phyloP scores from a whole-genome alignment of 192 early-diverging fungal species.

The Kickxella alabastrina region DNA sequence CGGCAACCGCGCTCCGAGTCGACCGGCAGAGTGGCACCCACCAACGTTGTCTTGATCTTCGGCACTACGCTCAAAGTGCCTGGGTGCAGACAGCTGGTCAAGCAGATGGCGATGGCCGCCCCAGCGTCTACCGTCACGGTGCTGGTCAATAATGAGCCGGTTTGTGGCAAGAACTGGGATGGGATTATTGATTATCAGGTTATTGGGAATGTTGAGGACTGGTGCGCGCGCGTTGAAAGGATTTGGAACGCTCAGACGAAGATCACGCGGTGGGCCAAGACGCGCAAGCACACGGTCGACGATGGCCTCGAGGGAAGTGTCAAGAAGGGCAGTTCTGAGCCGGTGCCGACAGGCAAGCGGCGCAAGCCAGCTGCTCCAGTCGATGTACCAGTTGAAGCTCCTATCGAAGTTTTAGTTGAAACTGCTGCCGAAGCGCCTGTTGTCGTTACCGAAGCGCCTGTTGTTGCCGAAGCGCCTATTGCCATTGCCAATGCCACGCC shows the following conservation, averaged over 20 bases:
- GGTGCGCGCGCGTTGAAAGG: conserved; percentile 36
- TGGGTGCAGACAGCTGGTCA: conserved; percentile 49
- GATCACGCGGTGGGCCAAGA: conserved; percentile 40
- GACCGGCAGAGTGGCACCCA: background rate
- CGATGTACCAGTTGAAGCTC: no score
- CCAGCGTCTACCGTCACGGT: conserved; percentile 20
- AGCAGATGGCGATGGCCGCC: conserved; percentile 30
- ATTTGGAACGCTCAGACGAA: conserved; percentile 41
- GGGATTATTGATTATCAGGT: conserved; percentile 48
- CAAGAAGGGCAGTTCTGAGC: background rate
- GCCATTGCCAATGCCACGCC: no score
- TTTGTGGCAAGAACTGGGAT: conserved; percentile 48
- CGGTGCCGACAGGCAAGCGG: background rate
- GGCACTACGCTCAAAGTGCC: conserved; percentile 55
- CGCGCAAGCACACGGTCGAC: conserved; percentile 15
- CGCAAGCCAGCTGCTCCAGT: conserved; percentile 4
- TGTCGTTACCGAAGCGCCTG: no score
- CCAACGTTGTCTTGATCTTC: conserved; percentile 50
- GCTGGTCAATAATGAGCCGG: conserved; percentile 48
- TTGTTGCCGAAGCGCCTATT: no score
- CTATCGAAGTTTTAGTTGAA: no score
- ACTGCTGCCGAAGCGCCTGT: no score
- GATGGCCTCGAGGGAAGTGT: conserved; percentile 3
- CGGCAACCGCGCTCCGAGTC: no score
- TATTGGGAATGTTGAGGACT: conserved; percentile 46